These are phyloP conservation scores for Backusella westeae DNA, from an alignment of 192 early-diverging fungal species.

Conservation along the genomic window DNA sequence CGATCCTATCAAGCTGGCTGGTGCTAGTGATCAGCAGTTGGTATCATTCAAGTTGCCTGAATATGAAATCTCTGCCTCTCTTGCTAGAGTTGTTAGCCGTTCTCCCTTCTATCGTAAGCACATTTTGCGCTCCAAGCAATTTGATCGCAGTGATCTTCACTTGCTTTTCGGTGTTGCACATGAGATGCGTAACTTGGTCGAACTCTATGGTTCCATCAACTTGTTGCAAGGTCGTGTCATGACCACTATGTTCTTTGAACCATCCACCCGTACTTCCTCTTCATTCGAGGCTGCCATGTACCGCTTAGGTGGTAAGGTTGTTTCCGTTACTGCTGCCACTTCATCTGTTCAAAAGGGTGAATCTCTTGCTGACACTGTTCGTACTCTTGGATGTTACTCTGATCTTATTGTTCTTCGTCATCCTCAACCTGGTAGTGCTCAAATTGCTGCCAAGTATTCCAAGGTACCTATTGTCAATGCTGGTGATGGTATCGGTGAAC, in stretches of 20 bases:
- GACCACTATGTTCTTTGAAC: constrained; percentile 95
- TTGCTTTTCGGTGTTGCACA: constrained; percentile 92
- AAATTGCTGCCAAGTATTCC: constrained; percentile 83
- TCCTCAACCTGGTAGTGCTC: constrained; percentile 82
- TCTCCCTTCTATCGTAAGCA: constrained; percentile 94
- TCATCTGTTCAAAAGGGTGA: constrained; percentile 97
- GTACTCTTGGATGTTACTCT: constrained; percentile 89
- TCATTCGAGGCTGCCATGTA: constrained; percentile 96
- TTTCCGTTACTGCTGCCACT: constrained; percentile 76
- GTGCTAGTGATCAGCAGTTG: constrained; percentile 20
- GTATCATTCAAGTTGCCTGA: constrained; percentile 1
- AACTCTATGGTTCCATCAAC: constrained; percentile 83
- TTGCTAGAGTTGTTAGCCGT: constrained; percentile 53
- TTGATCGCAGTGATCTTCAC: constrained; percentile 91
- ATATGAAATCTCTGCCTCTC: constrained; percentile 34
- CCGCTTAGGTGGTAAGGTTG: constrained; percentile 89
- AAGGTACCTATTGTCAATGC: constrained; percentile 95
- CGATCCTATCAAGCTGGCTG: constrained; percentile 25
- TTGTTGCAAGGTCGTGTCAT: constrained; percentile 89
- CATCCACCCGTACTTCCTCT: constrained; percentile 89
- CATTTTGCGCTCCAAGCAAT: constrained; percentile 90
- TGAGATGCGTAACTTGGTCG: constrained; percentile 95
- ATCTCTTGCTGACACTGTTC: constrained; percentile 89
- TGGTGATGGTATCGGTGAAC: constrained; percentile 96
- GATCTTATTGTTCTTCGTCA: constrained; percentile 93